These are phyloP conservation scores for Trapa bicornis DNA, from an alignment of 345 rosid species.

Conservation along the genomic window DNA sequence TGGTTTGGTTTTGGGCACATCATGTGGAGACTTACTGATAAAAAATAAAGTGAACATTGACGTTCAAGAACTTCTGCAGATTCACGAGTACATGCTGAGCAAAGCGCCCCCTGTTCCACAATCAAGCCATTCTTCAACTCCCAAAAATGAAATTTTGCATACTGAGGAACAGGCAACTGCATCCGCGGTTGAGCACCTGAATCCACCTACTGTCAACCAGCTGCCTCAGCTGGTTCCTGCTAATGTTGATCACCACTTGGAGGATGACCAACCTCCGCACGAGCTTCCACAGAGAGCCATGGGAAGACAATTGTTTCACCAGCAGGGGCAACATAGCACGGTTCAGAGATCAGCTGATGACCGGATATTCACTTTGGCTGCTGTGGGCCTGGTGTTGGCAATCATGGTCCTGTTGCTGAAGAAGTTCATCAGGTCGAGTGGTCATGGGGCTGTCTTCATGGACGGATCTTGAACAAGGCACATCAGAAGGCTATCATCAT, in stretches of 20 bases:
- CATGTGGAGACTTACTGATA: not conserved
- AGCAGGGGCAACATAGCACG: constrained; percentile 20
- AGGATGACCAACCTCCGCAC: constrained; percentile 18
- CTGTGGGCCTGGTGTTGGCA: constrained; percentile 74
- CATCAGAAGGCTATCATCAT: no score
- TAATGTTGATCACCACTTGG: constrained; percentile 14
- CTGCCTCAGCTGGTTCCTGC: constrained; percentile 27
- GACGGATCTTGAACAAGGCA: constrained; percentile 41
- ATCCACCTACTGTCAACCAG: constrained; percentile 23
- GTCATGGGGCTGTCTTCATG: constrained; percentile 69
- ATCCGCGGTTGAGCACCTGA: not conserved
- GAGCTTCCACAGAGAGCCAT: constrained; percentile 19
- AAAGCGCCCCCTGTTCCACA: constrained; percentile 57
- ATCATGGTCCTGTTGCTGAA: constrained; percentile 75
- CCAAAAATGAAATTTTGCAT: constrained; percentile 18
- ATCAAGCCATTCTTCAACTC: constrained; percentile 6
- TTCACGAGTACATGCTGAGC: constrained; percentile 78
- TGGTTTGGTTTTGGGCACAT: not conserved
- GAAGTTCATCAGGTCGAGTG: constrained; percentile 72
- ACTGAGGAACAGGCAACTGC: not conserved
- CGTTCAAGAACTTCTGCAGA: constrained; percentile 29
- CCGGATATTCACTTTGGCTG: constrained; percentile 72
- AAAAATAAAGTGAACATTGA: not conserved
- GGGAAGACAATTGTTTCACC: not conserved
- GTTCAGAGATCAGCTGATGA: constrained; percentile 67